Conservation (phyloP, 129 eudicot genomes). For the Lactuca saligna region DNA sequence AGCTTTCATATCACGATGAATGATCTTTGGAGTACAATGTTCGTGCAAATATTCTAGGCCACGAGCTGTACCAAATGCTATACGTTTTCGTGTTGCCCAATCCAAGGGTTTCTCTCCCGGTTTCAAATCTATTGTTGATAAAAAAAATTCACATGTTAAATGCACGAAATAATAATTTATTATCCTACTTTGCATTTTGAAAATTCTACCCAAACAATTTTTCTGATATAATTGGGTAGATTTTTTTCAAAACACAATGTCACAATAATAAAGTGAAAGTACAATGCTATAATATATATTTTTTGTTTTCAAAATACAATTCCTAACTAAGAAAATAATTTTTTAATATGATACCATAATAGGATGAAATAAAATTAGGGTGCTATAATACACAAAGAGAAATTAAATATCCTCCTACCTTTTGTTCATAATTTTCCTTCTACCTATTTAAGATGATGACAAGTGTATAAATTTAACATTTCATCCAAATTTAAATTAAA, state of each 20-base stretch:
- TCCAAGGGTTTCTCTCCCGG: slow-evolving; percentile 83
- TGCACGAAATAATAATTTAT: background rate
- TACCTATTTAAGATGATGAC: too few relatives aligned
- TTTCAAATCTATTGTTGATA: slow-evolving; percentile 51
- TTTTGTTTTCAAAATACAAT: too few relatives aligned
- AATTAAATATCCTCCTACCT: too few relatives aligned
- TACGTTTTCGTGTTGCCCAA: slow-evolving; percentile 76
- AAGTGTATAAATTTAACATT: too few relatives aligned
- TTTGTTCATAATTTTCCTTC: too few relatives aligned
- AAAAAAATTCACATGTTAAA: background rate
- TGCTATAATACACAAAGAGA: background rate
- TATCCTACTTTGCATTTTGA: background rate
- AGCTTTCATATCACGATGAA: slow-evolving; percentile 92
- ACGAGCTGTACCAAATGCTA: slow-evolving; percentile 89
- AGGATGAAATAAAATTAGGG: background rate
- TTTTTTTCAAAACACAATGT: too few relatives aligned
- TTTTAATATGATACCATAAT: too few relatives aligned
- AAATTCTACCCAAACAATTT: background rate
- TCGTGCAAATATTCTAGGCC: slow-evolving; percentile 91
- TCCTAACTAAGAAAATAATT: background rate
- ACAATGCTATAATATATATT: too few relatives aligned
- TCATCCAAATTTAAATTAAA: too few relatives aligned
- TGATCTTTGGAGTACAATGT: slow-evolving; percentile 87
- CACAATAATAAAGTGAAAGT: background rate
- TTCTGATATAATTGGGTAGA: background rate